Percentiles rank a stretch among this genome's conserved stretches.
Conservation (phyloP, 2,329 filamentous ascomycete genomes). For the Fusarium lyarnte region DNA sequence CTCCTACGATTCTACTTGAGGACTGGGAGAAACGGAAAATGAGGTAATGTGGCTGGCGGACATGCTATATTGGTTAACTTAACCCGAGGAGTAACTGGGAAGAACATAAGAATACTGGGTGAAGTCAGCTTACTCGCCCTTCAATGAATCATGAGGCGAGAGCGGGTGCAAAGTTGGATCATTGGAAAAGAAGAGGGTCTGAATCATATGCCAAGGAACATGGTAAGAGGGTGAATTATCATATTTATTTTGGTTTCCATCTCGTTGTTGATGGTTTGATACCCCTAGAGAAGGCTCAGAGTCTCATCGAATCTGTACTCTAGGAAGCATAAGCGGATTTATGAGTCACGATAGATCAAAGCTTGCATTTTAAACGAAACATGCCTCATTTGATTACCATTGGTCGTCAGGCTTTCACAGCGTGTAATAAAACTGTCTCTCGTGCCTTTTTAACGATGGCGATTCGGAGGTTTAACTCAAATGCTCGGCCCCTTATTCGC, state of each 20-base stretch:
- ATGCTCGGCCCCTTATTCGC: neutral
- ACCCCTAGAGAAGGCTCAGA: accelerated
- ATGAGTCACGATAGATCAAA: no score
- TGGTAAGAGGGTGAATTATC: neutral
- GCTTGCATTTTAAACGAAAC: neutral
- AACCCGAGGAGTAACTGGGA: neutral
- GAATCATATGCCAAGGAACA: accelerated
- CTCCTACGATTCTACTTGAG: neutral
- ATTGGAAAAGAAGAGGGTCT: accelerated
- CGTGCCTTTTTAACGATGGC: neutral
- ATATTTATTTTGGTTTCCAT: neutral
- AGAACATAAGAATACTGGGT: neutral
- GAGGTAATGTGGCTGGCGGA: no score
- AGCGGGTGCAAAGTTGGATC: accelerated
- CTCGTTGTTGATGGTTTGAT: neutral
- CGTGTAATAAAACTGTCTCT: neutral
- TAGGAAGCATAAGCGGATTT: no score
- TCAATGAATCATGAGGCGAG: neutral
- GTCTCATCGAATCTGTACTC: no score
- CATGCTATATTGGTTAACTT: neutral
- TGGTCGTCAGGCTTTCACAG: accelerated
- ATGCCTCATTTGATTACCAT: accelerated
- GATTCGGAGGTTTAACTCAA: neutral
- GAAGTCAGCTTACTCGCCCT: neutral
- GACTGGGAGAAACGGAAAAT: accelerated